Evolutionary conservation across 345 rosid species (phyloP).

Genomic region (Syzygium aqueum): DNA sequence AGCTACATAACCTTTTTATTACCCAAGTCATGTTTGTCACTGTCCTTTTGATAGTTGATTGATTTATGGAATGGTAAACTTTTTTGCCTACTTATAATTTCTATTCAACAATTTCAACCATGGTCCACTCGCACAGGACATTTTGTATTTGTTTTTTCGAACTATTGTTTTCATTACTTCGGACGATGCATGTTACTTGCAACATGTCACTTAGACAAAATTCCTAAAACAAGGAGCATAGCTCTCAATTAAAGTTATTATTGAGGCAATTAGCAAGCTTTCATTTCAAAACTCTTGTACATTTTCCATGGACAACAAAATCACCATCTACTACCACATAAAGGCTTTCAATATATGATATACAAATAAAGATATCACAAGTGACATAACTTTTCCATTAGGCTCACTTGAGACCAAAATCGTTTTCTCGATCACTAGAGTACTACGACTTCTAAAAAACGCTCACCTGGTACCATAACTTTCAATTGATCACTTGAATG

Average conservation of each 20-base stretch:
- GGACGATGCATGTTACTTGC: neutral
- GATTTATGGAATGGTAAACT: neutral
- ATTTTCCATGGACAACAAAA: neutral
- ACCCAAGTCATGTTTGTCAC: neutral
- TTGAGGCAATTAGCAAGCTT: neutral
- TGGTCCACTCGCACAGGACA: neutral
- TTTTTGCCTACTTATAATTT: neutral
- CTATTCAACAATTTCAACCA: neutral
- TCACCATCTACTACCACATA: neutral
- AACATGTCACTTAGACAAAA: fast-evolving
- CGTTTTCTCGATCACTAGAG: neutral
- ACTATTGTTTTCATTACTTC: too few species aligned
- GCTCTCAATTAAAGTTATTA: neutral
- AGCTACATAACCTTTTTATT: neutral
- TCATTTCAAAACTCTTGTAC: neutral
- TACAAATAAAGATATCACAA: fast-evolving
- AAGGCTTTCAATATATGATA: too few species aligned
- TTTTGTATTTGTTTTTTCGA: too few species aligned
- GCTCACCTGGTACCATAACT: neutral
- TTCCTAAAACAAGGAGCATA: neutral
- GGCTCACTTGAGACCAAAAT: fast-evolving
- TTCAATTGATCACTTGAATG: too few species aligned
- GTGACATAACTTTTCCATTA: neutral
- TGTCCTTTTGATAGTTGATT: neutral
- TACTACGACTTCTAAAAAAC: neutral